These are phyloP conservation scores for Sphaerulina populicola DNA, from an alignment of 2,329 filamentous ascomycete species.

Conservation along the genomic window DNA sequence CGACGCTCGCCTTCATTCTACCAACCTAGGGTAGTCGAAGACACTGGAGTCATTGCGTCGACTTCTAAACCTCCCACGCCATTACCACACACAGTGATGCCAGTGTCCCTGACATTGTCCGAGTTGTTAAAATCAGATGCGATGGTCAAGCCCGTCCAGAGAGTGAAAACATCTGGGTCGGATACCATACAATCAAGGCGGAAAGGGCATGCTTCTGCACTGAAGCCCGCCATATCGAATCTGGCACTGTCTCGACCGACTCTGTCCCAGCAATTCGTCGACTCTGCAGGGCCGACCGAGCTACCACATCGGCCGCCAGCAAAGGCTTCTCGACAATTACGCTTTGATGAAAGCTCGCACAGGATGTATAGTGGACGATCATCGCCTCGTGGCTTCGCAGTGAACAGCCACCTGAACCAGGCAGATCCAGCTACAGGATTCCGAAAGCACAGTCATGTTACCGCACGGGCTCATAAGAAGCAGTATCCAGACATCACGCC, in stretches of 20 bases:
- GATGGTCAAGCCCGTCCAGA: conserved; percentile 10
- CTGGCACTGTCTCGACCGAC: neutral
- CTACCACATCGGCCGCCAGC: neutral
- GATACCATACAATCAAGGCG: neutral
- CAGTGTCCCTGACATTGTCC: conserved; percentile 10
- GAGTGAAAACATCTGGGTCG: conserved; percentile 10
- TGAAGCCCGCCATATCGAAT: neutral
- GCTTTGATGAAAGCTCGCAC: conserved; percentile 9
- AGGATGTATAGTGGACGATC: neutral
- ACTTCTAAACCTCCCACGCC: conserved; percentile 10
- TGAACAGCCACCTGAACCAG: neutral
- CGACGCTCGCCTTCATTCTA: conserved; percentile 23
- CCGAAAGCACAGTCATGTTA: neutral
- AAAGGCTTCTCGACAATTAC: conserved; percentile 4
- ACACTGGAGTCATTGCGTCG: conserved; percentile 17
- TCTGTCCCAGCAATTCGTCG: neutral
- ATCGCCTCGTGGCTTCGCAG: neutral
- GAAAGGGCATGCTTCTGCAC: neutral
- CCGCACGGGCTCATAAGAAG: neutral
- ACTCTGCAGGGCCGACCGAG: neutral
- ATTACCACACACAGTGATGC: conserved; percentile 3
- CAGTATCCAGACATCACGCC: conserved; percentile 23
- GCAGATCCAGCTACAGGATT: neutral
- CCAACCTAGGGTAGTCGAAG: conserved; percentile 26
- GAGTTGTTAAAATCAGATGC: conserved; percentile 10